Evolutionary conservation across 331 rosid genomes (phyloP), one percentile per base, ranked within the genome.

Genomic region (Pyrus hybrid): DNA sequence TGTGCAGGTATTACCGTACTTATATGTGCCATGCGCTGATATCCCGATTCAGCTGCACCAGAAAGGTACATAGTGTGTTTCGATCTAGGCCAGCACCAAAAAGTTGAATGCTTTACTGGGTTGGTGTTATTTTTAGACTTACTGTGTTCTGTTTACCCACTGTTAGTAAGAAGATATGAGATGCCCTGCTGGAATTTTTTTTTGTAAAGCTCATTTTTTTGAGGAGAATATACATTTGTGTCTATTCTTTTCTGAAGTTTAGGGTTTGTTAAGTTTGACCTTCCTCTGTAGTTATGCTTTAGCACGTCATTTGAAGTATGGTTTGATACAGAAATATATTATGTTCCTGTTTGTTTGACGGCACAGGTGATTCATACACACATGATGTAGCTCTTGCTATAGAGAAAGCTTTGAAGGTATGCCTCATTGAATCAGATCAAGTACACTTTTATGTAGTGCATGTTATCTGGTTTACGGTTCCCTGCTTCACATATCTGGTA

Each of bases 321-420:
- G 20, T 26, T 6, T 35, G 49, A 71, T 72, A 22, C 45, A 45
- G 64, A 28, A 61, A 67, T 43, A 53, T 70, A 58, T 67, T 60
- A 16, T 35, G 61, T 64, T 21, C 8, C 3, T 54, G 26, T 66
- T 73, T 63, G n/a, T 26, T 65, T 75, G 65, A 77, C 68, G 79
- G 66, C 66, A 73, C 68, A 88, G 99, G 88, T 60, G 89, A 87
- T 84, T 86, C 87, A 14, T 90, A 82, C 83, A 80, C 85, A 58
- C 82, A 80, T 77, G 80, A 67, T 56, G 72, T 90, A 23, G 80
- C 97, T 80, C 84, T 86, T 67, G 87, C 89, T 70, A 86, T 94
- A 30, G 99, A 94, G 91, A 91, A 85, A 81, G 91, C 96, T 35
- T 84, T 94, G 83, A 87, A 94, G 97, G 99, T 91, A 88, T 81